Evolutionary conservation across 306 rosid genomes (phyloP).

Genomic region (Vigna hirtella): DNA sequence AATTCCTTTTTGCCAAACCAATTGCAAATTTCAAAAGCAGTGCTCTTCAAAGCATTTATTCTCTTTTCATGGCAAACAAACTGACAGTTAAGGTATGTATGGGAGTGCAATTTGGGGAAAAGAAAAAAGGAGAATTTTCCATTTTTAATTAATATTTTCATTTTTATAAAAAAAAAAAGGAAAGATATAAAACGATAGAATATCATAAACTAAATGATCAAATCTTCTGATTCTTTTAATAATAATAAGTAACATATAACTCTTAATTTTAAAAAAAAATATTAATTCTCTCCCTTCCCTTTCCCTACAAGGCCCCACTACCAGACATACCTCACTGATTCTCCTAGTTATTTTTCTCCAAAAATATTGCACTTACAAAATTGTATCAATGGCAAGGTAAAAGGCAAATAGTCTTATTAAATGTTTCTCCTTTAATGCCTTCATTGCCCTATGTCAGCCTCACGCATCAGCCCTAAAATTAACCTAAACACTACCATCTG

Average conservation of each 20-base stretch:
- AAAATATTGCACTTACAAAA: constrained; percentile 12
- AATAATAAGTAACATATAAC: background rate
- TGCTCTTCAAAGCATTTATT: too few relatives aligned
- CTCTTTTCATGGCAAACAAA: too few relatives aligned
- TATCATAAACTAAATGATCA: background rate
- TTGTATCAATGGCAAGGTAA: constrained; percentile 2
- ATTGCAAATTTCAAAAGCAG: too few relatives aligned
- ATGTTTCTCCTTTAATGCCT: constrained; percentile 13
- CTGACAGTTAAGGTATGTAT: background rate
- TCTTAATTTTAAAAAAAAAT: background rate
- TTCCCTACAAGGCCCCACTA: constrained; percentile 4
- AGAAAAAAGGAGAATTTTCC: background rate
- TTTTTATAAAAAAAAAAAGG: background rate
- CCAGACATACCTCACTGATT: background rate
- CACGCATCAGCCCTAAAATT: constrained; percentile 19
- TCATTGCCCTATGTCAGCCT: background rate
- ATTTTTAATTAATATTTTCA: constrained; percentile 4
- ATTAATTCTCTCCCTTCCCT: background rate
- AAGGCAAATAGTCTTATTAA: constrained; percentile 7
- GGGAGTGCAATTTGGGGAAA: background rate
- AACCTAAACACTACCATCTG: constrained; percentile 14
- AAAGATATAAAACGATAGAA: background rate
- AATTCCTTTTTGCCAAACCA: too few relatives aligned
- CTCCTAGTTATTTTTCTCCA: background rate
- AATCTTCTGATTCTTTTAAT: background rate